These are phyloP conservation scores for Cyclanthera cordifolia DNA, from an alignment of 306 rosid species.

Conservation along the genomic window DNA sequence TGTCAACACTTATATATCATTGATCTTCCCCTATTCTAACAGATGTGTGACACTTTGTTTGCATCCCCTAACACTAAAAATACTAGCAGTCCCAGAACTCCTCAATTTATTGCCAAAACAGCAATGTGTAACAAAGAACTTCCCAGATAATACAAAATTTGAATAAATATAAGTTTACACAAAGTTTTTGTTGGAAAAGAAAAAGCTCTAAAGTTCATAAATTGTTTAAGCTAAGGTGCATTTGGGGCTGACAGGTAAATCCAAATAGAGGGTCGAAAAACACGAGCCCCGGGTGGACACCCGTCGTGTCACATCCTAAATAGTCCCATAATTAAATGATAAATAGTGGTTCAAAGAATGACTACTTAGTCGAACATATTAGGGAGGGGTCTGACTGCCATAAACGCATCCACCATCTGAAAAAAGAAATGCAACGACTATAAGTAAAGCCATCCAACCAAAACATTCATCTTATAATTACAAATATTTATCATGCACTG, in stretches of 20 bases:
- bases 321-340: not conserved
- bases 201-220: not conserved
- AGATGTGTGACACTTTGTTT: too few relatives aligned
- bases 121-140: not conserved
- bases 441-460: not conserved
- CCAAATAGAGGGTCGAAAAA: not conserved
- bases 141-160: not conserved
- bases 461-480: not conserved
- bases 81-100: too few relatives aligned
- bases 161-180: not conserved
- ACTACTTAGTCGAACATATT: constrained; percentile 46
- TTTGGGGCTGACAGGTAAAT: not conserved
- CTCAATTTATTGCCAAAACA: not conserved
- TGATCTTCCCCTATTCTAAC: too few relatives aligned
- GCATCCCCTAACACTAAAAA: too few relatives aligned
- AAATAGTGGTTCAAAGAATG: not conserved
- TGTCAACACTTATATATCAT: too few relatives aligned
- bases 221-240: not conserved
- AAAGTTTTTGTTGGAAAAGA: not conserved
- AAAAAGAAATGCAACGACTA: constrained; percentile 1
- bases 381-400: constrained; percentile 80
- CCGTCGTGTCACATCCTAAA: not conserved
- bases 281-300: not conserved
- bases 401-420: constrained; percentile 90
- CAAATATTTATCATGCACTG: not conserved